Evolutionary conservation across 148 eudicot genomes (phyloP), one percentile per base, ranked within the genome.

Genomic region (Vaccinium macrocarpon): DNA sequence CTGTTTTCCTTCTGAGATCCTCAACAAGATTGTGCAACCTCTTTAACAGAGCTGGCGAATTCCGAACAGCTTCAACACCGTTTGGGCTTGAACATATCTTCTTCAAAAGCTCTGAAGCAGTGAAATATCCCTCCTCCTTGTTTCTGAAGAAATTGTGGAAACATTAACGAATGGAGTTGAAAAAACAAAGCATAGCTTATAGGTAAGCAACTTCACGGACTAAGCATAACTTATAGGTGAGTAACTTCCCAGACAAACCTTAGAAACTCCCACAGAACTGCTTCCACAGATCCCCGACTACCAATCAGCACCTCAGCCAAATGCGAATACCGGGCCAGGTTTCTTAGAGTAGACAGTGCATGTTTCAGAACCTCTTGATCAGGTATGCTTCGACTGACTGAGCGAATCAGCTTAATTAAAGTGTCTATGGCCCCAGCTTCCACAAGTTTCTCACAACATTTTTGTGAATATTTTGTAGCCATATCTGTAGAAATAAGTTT

Each of bases 381-480:
- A 57, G 99, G 98, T 86, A 96, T 93, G 86, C 99, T 96, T 87
- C 96, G 88, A 87, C 98, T 96, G 82, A 96, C 95, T 15, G 97
- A 93, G 56, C 92, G 87, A 46, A 96, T 93, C 72, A 93, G 88
- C 87, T 88, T 88, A 72, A 96, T 87, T 80, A 96, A 88, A 16
- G 92, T 95, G 85, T 88, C 90, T 50, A 96, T 85, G 16, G 98
- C 99, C 13, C 97, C 98, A 48, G 91, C 99, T 86, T 90, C 93
- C 82, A 93, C 99, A 68, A 96, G 98, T 84, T 90, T 91, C 88
- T 95, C 98, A 76, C 99, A 96, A 84, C 98, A 96, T 84, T 87
- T 96, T 81, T 91, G 92, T 75, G 99, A 96, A 86, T 90, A 93
- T 87, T 88, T 85, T 68, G 99, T 96, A 38, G 98, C 97, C 91